Base-by-base conservation (phyloP, 768 basidiomycete species). In the Amanita pallidorosea region DNA sequence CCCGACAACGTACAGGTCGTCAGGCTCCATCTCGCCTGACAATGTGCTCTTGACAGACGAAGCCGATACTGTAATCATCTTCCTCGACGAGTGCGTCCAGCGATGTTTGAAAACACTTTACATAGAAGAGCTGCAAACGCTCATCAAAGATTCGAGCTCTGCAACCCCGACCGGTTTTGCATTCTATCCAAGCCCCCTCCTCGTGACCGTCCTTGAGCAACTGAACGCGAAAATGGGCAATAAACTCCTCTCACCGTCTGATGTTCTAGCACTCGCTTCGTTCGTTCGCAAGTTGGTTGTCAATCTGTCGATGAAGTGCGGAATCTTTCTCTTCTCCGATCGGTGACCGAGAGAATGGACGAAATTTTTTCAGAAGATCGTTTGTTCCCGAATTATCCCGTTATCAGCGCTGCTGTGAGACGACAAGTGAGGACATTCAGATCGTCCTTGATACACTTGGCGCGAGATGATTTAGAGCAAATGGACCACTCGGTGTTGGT, bases 71-170 rank as follows among this genome's bases (percentile, higher is more conserved):
- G 76, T 83, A 23, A 67, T 85, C 15, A 52, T 64, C 0, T 92
- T 96, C 67, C 58, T 96, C 9, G 94, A 97, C 55, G 90, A 93
- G 46, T 95, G 91, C 59, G 72, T 87, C 2, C 83, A 85, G 52
- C 74, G 88, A 15, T 92, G 85, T 57, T 61, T 84, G 55, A 90
- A 86, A 64, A 85, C 84, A 2, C 88, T 90, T 0, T 88, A 95
- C 60, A 72, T 95, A 48, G 93, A 96, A 58, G 82, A 82, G 20
- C 65, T 83, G 54, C 62, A 73, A 5, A 58, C 64, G 0, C 60
- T 80, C 18, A 45, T 56, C 53, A 45, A 33, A 7, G 33, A 44
- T 31, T 22, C 13, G 27, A 47, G 59, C 36, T 18, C 53, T 52
- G 18, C 42, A 18, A 15, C 49, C 1, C 55, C 48, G n/a, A 23